Conservation (phyloP, 192 early-diverging fungal species). For the Coemansia asiatica region DNA sequence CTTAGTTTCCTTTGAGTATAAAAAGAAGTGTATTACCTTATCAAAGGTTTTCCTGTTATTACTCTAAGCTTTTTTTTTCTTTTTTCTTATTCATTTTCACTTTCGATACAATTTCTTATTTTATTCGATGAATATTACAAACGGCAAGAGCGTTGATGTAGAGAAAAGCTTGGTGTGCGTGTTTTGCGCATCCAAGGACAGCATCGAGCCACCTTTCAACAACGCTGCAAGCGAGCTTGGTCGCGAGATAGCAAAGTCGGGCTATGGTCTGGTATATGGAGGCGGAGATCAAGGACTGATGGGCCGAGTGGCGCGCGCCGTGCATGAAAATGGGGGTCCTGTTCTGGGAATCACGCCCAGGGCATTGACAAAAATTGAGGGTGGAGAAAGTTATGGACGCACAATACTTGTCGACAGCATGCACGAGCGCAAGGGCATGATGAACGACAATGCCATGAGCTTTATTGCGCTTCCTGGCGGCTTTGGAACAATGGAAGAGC, state of each 20-base stretch:
- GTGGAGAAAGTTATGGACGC: conserved; percentile 51
- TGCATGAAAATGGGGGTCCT: conserved; percentile 58
- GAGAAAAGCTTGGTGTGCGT: conserved; percentile 39
- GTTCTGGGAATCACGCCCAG: conserved; percentile 78
- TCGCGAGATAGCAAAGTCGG: conserved; percentile 53
- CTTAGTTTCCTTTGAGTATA: no score
- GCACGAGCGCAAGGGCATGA: conserved; percentile 77
- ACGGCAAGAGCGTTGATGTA: background rate
- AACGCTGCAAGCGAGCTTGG: conserved; percentile 56
- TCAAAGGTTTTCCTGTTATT: no score
- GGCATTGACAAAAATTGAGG: conserved; percentile 58
- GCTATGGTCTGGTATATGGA: conserved; percentile 69
- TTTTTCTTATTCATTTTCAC: background rate
- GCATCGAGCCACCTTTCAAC: conserved; percentile 17
- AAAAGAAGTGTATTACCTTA: no score
- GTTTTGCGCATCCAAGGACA: conserved; percentile 47
- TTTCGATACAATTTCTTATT: background rate
- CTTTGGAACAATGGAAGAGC: conserved; percentile 84
- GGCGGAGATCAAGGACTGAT: conserved; percentile 74
- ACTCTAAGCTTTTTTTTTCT: no score
- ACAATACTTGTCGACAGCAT: conserved; percentile 73
- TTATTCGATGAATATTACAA: conserved; percentile 1
- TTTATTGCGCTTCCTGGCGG: conserved; percentile 89
- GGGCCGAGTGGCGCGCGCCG: conserved; percentile 76
- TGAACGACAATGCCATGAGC: conserved; percentile 67